Conservation (phyloP, 1,139 yeast species). For the Casaregolazyma suthepensis region DNA sequence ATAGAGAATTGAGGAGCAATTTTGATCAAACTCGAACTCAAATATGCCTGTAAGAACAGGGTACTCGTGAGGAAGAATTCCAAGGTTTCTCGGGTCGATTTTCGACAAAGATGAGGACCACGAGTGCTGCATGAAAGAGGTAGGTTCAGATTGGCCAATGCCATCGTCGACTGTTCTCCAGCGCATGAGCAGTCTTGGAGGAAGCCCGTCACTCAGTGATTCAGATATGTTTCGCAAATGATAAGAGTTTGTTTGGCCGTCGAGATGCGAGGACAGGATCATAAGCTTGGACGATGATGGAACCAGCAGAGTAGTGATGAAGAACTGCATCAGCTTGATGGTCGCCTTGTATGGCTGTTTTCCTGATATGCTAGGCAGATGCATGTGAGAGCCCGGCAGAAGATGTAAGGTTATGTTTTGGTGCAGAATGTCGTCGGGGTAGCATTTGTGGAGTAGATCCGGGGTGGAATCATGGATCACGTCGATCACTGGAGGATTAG, state of each 20-base stretch:
- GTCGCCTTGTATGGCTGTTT: slow-evolving; percentile 49
- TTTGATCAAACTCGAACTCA: slow-evolving; percentile 61
- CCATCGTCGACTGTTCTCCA: slow-evolving; percentile 19
- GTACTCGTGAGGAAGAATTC: slow-evolving; percentile 25
- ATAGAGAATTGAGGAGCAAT: slow-evolving; percentile 53
- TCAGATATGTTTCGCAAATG: not conserved
- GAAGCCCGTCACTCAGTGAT: slow-evolving; percentile 6
- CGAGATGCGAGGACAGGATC: slow-evolving; percentile 20
- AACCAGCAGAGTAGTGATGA: slow-evolving; percentile 25
- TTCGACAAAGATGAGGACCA: slow-evolving; percentile 18
- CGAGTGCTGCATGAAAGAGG: slow-evolving; percentile 11
- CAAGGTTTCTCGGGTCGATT: slow-evolving; percentile 19
- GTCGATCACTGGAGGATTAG: slow-evolving; percentile 37
- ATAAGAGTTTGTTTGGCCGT: slow-evolving; percentile 4
- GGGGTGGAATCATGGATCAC: slow-evolving; percentile 53
- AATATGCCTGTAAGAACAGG: slow-evolving; percentile 61
- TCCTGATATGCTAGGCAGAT: slow-evolving; percentile 59
- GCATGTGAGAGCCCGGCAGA: slow-evolving; percentile 56
- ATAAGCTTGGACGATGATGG: slow-evolving; percentile 25
- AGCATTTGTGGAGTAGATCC: slow-evolving; percentile 42
- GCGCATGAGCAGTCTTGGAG: slow-evolving; percentile 18
- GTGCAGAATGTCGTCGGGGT: slow-evolving; percentile 48
- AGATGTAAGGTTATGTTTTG: slow-evolving; percentile 51
- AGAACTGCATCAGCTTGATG: slow-evolving; percentile 29
- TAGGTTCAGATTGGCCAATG: not conserved